These are phyloP conservation scores for Colletotrichum tropicicola DNA, from an alignment of 2,329 filamentous ascomycete genomes.

Conservation along the genomic window DNA sequence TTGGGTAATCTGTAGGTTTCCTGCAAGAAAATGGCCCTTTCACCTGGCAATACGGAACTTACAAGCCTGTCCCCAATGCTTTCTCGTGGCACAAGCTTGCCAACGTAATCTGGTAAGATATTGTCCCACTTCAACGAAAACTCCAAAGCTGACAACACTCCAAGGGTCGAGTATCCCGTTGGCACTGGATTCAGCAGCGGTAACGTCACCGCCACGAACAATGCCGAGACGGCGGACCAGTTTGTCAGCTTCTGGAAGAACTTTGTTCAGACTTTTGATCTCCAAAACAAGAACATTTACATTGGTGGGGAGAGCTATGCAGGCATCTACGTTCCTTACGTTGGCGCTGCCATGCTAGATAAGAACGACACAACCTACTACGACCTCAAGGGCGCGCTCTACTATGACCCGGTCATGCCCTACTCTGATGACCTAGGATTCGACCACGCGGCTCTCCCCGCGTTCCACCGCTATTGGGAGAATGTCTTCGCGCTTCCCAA, in stretches of 20 bases:
- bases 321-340: slow-evolving; percentile 96
- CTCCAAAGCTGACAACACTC: background rate
- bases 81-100: slow-evolving; percentile 99
- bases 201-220: slow-evolving; percentile 86
- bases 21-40: slow-evolving; percentile 87
- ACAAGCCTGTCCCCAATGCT: slow-evolving; percentile 75
- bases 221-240: slow-evolving; percentile 86
- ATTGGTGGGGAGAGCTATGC: slow-evolving; percentile 96
- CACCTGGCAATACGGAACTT: slow-evolving; percentile 75
- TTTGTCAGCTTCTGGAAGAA: slow-evolving; percentile 91
- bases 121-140: too few relatives aligned
- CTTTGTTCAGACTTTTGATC: slow-evolving; percentile 84
- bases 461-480: slow-evolving; percentile 69
- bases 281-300: slow-evolving; percentile 90
- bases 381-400: slow-evolving; percentile 70
- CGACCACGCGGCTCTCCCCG: slow-evolving; percentile 56
- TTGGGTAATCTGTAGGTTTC: slow-evolving; percentile 55
- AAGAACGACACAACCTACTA: slow-evolving; percentile 81
- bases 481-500: slow-evolving; percentile 72
- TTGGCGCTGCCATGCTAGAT: slow-evolving; percentile 86
- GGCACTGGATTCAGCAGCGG: slow-evolving; percentile 97
- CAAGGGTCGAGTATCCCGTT: slow-evolving; percentile 86
- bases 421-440: slow-evolving; percentile 20
- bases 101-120: slow-evolving; percentile 78
- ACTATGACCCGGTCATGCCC: slow-evolving; percentile 54